These are phyloP conservation scores for Hemisphaericaspora lyxosophila DNA, from an alignment of 1,139 yeast genomes.

Conservation along the genomic window DNA sequence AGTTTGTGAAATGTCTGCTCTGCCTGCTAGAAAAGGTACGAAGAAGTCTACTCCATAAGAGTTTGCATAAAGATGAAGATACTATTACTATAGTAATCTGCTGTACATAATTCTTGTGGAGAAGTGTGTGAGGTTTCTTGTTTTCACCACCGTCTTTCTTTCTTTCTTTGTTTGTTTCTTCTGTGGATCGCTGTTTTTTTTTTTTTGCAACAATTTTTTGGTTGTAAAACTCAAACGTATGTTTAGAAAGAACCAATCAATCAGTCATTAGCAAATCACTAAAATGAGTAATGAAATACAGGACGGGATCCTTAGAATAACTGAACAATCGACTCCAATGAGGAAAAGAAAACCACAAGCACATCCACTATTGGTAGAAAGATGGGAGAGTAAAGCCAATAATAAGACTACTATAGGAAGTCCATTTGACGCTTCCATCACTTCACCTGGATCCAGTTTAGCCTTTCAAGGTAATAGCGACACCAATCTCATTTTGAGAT, in stretches of 20 bases:
- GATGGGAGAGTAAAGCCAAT: neutral
- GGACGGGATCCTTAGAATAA: neutral
- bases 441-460: neutral
- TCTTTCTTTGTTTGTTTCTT: too few species aligned
- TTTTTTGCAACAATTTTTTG: neutral
- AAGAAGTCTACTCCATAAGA: too few species aligned
- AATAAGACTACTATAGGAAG: neutral
- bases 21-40: too few species aligned
- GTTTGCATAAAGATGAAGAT: too few species aligned
- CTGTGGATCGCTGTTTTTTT: too few species aligned
- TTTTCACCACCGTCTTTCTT: too few species aligned
- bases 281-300: neutral
- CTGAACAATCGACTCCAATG: neutral
- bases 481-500: neutral
- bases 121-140: too few species aligned
- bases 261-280: neutral
- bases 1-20: too few species aligned
- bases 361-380: conserved; percentile 1
- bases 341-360: conserved; percentile 1
- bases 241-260: neutral
- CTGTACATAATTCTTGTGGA: too few species aligned
- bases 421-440: neutral
- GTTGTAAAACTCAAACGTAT: neutral
- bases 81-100: too few species aligned
- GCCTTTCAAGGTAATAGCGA: neutral